Conservation (phyloP, 306 rosid genomes). For the cucumber (Cucumis sativus) region Cucumber_9930_V3 NC_026658.2:25024501-25025000, state of each 20-base stretch:
- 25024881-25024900: too few relatives aligned
- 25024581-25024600: neutral
- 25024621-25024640: too few relatives aligned
- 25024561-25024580: neutral
- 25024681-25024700: neutral
- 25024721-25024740: neutral
- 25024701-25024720: neutral
- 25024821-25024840: neutral
- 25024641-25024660: neutral
- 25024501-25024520: neutral
- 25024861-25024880: too few relatives aligned
- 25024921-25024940: too few relatives aligned
- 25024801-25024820: neutral
- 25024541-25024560: neutral
- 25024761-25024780: neutral
- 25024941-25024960: too few relatives aligned
- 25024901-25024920: too few relatives aligned
- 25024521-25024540: neutral
- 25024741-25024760: constrained; percentile 3
- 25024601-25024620: neutral
- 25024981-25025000: too few relatives aligned
- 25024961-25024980: too few relatives aligned
- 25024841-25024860: neutral
- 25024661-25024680: neutral
- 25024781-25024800: neutral